Percentiles rank a stretch among this genome's conserved stretches.
phyloP scores from a whole-genome alignment of 257 asterid species.

The Nicotiana undulata region DNA sequence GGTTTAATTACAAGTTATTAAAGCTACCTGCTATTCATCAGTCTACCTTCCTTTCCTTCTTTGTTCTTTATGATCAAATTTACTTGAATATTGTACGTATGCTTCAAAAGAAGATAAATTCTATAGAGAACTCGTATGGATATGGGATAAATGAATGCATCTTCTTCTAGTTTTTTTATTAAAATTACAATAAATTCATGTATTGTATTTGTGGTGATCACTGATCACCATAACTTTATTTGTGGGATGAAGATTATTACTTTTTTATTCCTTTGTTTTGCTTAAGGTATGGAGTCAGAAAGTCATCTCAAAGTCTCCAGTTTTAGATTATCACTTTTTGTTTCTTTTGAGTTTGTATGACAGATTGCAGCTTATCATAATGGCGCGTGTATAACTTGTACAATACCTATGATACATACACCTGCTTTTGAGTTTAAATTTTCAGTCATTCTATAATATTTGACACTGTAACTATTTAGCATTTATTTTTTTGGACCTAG shows the following conservation, averaged over 20 bases:
- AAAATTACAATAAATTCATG: background rate
- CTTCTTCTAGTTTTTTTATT: background rate
- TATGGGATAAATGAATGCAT: background rate
- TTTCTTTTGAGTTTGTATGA: too few species aligned
- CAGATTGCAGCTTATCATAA: too few species aligned
- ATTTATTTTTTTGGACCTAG: too few species aligned
- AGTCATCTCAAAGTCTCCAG: background rate
- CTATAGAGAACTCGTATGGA: background rate
- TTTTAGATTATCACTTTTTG: slow-evolving; percentile 3
- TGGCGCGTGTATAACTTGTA: too few species aligned
- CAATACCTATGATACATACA: too few species aligned
- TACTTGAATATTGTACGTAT: background rate
- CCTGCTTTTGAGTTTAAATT: too few species aligned
- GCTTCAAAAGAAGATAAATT: background rate
- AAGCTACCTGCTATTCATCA: background rate
- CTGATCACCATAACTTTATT: background rate
- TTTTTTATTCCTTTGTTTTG: background rate
- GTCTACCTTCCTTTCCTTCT: background rate
- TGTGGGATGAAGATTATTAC: background rate
- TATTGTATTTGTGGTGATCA: background rate
- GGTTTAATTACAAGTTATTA: background rate
- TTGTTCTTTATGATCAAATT: background rate
- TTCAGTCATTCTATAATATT: too few species aligned
- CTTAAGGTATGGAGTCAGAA: background rate
- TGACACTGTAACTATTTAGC: too few species aligned